phyloP scores from a whole-genome alignment of 208 protist genomes.

The Spongospora subterranea region DNA sequence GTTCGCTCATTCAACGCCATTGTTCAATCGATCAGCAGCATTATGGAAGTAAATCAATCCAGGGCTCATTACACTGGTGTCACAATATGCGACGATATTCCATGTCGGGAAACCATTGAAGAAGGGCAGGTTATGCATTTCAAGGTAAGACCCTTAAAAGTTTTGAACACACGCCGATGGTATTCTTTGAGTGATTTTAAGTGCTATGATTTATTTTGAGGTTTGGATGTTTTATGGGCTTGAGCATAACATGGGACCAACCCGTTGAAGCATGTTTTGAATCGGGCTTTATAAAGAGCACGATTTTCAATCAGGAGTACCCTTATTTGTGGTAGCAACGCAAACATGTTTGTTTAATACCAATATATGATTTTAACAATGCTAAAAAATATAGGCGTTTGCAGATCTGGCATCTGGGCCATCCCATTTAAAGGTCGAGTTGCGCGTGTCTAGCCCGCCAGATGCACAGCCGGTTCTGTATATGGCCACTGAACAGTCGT shows the following conservation, averaged over 20 bases:
- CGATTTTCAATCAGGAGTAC: too few species aligned
- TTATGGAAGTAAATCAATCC: not conserved
- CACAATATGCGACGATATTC: not conserved
- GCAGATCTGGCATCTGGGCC: constrained; percentile 10
- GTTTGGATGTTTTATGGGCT: too few species aligned
- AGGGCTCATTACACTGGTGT: not conserved
- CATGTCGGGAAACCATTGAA: constrained; percentile 6
- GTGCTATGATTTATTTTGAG: too few species aligned
- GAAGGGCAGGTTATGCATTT: not conserved
- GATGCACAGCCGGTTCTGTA: not conserved
- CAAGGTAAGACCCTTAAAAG: too few species aligned
- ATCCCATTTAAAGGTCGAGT: constrained; percentile 24
- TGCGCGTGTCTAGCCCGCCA: not conserved
- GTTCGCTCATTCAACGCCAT: not conserved
- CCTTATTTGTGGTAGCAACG: too few species aligned
- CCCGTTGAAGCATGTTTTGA: too few species aligned
- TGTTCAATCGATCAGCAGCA: constrained; percentile 34
- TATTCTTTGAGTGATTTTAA: too few species aligned
- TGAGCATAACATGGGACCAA: too few species aligned
- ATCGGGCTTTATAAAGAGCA: too few species aligned
- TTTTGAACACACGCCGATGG: too few species aligned
- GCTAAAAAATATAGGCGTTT: not conserved
- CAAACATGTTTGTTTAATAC: too few species aligned
- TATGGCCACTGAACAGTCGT: constrained; percentile 10
- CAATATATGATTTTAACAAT: not conserved